Conservation (phyloP, 441 rosid genomes). For the Jatropha podagrica region DNA sequence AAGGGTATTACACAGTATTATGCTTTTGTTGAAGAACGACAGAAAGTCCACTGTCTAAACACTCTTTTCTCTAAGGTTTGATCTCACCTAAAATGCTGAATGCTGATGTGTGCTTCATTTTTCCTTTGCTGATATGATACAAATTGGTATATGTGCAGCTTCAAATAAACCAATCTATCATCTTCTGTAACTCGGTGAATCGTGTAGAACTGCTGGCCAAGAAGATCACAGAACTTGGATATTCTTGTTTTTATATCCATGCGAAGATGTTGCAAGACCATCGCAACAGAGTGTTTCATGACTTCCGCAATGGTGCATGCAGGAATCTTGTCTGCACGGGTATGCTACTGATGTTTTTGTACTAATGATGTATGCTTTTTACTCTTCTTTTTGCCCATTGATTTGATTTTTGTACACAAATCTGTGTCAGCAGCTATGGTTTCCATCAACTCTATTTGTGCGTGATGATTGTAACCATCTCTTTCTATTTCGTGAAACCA, state of each 20-base stretch:
- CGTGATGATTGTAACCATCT: not conserved
- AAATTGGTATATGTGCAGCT: slow-evolving; percentile 51
- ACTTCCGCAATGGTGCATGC: slow-evolving; percentile 99
- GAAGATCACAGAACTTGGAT: slow-evolving; percentile 98
- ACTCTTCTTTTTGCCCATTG: not conserved
- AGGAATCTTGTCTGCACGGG: slow-evolving; percentile 99
- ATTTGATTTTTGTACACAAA: too few species aligned
- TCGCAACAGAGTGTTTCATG: slow-evolving; percentile 97
- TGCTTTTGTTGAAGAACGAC: slow-evolving; percentile 98
- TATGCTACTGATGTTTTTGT: slow-evolving; percentile 32
- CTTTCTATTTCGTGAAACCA: not conserved
- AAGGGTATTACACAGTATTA: slow-evolving; percentile 96
- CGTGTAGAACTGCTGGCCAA: slow-evolving; percentile 97
- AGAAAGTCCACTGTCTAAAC: slow-evolving; percentile 97
- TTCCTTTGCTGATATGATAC: slow-evolving; percentile 15
- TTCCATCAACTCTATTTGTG: not conserved
- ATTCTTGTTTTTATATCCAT: slow-evolving; percentile 97
- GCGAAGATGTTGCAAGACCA: slow-evolving; percentile 99
- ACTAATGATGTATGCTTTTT: not conserved
- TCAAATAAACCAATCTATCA: slow-evolving; percentile 98
- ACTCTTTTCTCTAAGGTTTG: slow-evolving; percentile 96
- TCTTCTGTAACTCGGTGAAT: slow-evolving; percentile 97
- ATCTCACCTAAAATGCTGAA: slow-evolving; percentile 12
- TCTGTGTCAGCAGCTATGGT: not conserved
- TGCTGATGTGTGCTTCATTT: slow-evolving; percentile 6